A percentile compares a stretch with the other conserved stretches of the same genome.
Evolutionary conservation across 331 rosid species (phyloP).

Genomic region (Acacia concinna): DNA sequence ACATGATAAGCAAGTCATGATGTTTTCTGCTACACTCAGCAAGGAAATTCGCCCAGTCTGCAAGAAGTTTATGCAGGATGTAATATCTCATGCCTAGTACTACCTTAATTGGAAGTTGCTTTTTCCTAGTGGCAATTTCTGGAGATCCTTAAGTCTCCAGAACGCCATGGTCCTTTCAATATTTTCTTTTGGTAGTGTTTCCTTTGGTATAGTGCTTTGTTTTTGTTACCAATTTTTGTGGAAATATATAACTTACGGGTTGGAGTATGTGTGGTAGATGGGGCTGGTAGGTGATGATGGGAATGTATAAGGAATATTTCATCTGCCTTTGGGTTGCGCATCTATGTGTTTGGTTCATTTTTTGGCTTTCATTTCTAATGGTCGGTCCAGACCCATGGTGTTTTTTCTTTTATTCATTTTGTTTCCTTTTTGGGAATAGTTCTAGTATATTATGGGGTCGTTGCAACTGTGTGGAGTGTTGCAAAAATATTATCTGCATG

Average conservation of each 20-base stretch:
- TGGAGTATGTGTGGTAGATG: slow-evolving; percentile 9
- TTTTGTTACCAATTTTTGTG: slow-evolving; percentile 12
- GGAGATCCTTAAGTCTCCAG: slow-evolving; percentile 38
- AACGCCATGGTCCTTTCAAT: slow-evolving; percentile 32
- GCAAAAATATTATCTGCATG: slow-evolving; percentile 41
- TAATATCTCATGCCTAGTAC: slow-evolving; percentile 65
- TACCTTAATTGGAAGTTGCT: slow-evolving; percentile 61
- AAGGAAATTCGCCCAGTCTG: slow-evolving; percentile 87
- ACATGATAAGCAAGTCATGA: slow-evolving; percentile 85
- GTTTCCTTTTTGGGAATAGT: neutral
- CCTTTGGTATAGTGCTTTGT: neutral
- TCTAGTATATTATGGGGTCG: neutral
- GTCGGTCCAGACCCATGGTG: neutral
- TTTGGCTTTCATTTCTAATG: neutral
- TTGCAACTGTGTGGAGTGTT: slow-evolving; percentile 34
- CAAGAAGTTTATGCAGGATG: slow-evolving; percentile 90
- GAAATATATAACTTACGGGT: slow-evolving; percentile 29
- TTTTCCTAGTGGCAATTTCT: slow-evolving; percentile 46
- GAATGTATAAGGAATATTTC: neutral
- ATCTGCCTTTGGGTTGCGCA: neutral
- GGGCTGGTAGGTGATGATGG: neutral
- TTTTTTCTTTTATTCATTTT: neutral
- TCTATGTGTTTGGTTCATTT: neutral
- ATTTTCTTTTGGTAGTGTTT: slow-evolving; percentile 28
- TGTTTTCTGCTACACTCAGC: slow-evolving; percentile 87